phyloP scores from a whole-genome alignment of 2,329 filamentous ascomycete genomes.

The Raffaelea albimanens region DNA sequence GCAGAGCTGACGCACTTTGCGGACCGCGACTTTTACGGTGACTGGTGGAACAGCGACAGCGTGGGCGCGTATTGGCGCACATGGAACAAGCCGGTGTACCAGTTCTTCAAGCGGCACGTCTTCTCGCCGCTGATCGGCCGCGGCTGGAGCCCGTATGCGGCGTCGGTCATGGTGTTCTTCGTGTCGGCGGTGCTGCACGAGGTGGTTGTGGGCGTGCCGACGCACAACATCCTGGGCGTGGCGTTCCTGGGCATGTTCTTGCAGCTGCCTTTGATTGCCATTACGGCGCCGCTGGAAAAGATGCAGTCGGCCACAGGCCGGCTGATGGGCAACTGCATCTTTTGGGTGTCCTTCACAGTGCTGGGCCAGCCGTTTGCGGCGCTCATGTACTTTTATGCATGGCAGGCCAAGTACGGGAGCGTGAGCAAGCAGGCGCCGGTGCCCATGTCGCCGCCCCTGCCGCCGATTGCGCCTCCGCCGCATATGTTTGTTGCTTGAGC shows the following conservation, averaged over 20 bases:
- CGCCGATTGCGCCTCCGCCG: too few species aligned
- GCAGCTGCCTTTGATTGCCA: constrained; percentile 76
- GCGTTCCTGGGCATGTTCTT: constrained; percentile 92
- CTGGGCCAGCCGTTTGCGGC: constrained; percentile 91
- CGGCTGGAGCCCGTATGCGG: constrained; percentile 61
- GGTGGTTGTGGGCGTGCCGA: constrained; percentile 84
- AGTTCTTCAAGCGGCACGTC: constrained; percentile 92
- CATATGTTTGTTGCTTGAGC: too few species aligned
- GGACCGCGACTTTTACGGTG: constrained; percentile 89
- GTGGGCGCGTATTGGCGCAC: constrained; percentile 86
- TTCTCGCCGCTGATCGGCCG: constrained; percentile 81
- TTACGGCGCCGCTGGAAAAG: constrained; percentile 73
- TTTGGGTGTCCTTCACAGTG: constrained; percentile 94
- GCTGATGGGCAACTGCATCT: constrained; percentile 82
- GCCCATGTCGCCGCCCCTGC: too few species aligned
- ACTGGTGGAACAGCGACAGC: constrained; percentile 94
- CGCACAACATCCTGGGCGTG: constrained; percentile 86
- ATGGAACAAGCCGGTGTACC: constrained; percentile 97
- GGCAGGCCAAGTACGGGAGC: constrained; percentile 95
- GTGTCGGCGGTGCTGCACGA: constrained; percentile 88
- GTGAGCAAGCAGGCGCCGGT: constrained; percentile 36
- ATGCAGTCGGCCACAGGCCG: constrained; percentile 67
- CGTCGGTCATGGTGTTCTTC: constrained; percentile 76
- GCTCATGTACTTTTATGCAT: constrained; percentile 92
- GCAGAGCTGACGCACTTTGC: constrained; percentile 86